phyloP scores from a whole-genome alignment of 2,329 filamentous ascomycete species.

The Sphaceloma murrayae region DNA sequence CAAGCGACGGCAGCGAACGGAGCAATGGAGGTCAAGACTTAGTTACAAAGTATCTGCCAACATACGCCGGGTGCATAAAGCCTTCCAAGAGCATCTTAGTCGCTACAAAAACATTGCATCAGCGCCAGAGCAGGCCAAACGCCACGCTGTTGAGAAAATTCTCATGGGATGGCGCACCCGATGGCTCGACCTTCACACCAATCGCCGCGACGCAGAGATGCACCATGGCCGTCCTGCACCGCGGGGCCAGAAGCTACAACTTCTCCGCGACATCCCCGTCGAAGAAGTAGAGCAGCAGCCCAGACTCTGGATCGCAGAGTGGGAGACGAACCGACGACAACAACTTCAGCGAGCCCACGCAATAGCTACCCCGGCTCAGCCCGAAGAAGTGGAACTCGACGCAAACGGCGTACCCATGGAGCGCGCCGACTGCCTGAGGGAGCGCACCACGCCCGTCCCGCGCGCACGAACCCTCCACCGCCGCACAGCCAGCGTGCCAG shows the following conservation, averaged over 20 bases:
- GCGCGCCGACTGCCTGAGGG: constrained; percentile 30
- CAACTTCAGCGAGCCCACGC: background rate
- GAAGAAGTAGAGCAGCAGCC: background rate
- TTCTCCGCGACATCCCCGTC: background rate
- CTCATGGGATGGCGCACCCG: constrained; percentile 19
- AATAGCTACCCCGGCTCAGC: background rate
- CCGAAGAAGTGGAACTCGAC: constrained; percentile 25
- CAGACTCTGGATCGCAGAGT: background rate
- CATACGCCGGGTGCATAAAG: too few relatives aligned
- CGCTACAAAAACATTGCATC: too few relatives aligned
- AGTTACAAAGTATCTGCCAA: too few relatives aligned
- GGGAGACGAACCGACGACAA: background rate
- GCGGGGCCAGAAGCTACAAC: background rate
- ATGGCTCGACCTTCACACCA: constrained; percentile 17
- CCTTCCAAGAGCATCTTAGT: too few relatives aligned
- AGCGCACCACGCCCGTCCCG: constrained; percentile 25
- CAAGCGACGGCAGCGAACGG: too few relatives aligned
- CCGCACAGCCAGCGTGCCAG: background rate
- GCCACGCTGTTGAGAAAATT: constrained; percentile 22
- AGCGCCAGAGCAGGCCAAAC: too few relatives aligned
- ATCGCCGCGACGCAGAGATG: constrained; percentile 17
- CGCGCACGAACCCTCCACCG: constrained; percentile 12
- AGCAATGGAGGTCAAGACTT: too few relatives aligned
- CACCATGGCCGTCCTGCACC: background rate
- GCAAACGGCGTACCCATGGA: constrained; percentile 33